Conservation (phyloP, 2,329 filamentous ascomycete genomes). For the Monosporascus sp. region DNA sequence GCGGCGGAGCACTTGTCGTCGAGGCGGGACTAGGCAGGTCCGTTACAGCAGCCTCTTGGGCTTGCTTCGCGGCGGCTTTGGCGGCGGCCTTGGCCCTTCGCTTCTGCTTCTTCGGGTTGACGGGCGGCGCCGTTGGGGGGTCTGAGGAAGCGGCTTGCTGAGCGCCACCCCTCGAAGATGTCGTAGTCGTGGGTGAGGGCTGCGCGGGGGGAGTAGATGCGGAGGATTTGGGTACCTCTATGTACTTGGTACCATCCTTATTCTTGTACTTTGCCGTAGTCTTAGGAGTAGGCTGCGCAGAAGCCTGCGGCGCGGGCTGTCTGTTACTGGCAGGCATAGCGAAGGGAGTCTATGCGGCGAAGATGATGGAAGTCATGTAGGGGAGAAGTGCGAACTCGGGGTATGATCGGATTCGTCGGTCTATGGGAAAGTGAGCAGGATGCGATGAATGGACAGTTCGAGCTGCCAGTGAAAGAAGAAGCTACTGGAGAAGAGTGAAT, state of each 20-base stretch:
- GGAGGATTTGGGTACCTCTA: constrained; percentile 55
- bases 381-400: constrained; percentile 1
- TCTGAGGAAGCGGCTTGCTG: constrained; percentile 16
- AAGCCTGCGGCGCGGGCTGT: constrained; percentile 42
- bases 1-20: constrained; percentile 19
- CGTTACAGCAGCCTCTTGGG: constrained; percentile 34
- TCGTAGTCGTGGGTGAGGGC: constrained; percentile 43
- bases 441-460: background rate
- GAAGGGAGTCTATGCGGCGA: constrained; percentile 16
- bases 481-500: background rate
- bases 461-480: background rate
- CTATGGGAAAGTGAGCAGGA: background rate
- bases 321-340: constrained; percentile 49
- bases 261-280: constrained; percentile 58
- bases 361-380: constrained; percentile 18
- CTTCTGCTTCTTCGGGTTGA: constrained; percentile 95
- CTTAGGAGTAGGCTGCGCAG: constrained; percentile 48
- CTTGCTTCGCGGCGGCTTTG: constrained; percentile 51
- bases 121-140: constrained; percentile 38
- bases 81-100: constrained; percentile 80
- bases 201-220: constrained; percentile 47
- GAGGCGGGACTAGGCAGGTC: constrained; percentile 35
- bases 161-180: constrained; percentile 31
- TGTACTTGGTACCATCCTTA: constrained; percentile 65
- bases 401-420: constrained; percentile 9